Percentiles rank a stretch among this genome's conserved stretches.
Evolutionary conservation across 192 early-diverging fungal species (phyloP).

Genomic region (Entomortierella beljakovae): DNA sequence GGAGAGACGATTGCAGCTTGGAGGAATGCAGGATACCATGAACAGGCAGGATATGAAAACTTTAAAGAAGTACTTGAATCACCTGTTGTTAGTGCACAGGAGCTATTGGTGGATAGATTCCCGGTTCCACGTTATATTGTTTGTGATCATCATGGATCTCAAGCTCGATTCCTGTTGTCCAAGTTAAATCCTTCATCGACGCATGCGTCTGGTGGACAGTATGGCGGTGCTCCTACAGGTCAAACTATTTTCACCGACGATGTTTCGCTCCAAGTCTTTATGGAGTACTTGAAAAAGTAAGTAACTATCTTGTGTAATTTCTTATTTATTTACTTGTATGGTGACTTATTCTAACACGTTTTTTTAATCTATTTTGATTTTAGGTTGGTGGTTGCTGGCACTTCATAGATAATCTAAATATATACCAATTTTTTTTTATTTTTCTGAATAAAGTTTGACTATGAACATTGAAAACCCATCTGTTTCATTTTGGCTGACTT

Average conservation of each 20-base stretch:
- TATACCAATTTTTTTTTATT: neutral
- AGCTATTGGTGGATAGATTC: constrained; percentile 92
- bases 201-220: constrained; percentile 82
- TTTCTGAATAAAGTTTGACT: neutral
- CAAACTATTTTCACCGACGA: constrained; percentile 98
- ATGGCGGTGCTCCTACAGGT: constrained; percentile 72
- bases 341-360: neutral
- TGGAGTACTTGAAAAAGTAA: constrained; percentile 92
- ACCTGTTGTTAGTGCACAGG: constrained; percentile 89
- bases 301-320: neutral
- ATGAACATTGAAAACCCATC: neutral
- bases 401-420: constrained; percentile 17
- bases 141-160: constrained; percentile 96
- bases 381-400: constrained; percentile 52
- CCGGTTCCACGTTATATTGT: constrained; percentile 99
- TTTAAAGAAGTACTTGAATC: constrained; percentile 94
- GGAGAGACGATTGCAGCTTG: constrained; percentile 97
- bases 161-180: constrained; percentile 97
- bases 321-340: neutral
- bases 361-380: neutral
- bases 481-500: neutral
- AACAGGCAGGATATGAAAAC: constrained; percentile 94
- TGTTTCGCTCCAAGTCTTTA: constrained; percentile 97
- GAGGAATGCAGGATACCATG: constrained; percentile 96
- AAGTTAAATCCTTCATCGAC: constrained; percentile 99